These are phyloP conservation scores for Scedosporium boydii DNA, from an alignment of 2,329 filamentous ascomycete genomes.

Conservation along the genomic window DNA sequence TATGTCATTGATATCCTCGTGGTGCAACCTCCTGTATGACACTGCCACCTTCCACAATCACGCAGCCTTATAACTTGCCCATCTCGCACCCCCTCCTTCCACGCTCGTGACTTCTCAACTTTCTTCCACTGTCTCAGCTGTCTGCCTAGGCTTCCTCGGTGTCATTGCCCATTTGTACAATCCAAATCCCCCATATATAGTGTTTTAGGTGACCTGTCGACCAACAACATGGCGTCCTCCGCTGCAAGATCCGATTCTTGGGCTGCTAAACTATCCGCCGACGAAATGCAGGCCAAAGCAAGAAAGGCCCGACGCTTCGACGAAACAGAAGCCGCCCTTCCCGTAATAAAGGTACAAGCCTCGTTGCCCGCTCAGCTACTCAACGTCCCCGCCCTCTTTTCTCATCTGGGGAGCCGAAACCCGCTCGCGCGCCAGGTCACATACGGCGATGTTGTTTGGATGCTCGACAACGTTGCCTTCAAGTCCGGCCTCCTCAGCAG, in stretches of 20 bases:
- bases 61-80: constrained; percentile 1
- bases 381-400: constrained; percentile 29
- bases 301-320: constrained; percentile 38
- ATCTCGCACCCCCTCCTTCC: background rate
- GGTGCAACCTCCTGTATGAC: background rate
- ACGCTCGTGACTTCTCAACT: background rate
- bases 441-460: constrained; percentile 67
- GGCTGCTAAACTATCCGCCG: constrained; percentile 13
- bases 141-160: background rate
- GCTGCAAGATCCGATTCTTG: constrained; percentile 2
- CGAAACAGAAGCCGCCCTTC: constrained; percentile 38
- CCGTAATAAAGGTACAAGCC: constrained; percentile 20
- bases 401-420: constrained; percentile 41
- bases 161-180: too few relatives aligned
- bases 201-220: background rate
- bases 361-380: constrained; percentile 17
- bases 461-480: constrained; percentile 84
- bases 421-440: constrained; percentile 52
- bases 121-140: background rate
- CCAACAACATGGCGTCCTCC: background rate
- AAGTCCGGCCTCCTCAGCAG: constrained; percentile 33
- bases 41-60: background rate
- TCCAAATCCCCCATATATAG: background rate
- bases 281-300: constrained; percentile 40
- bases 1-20: background rate